phyloP scores from a whole-genome alignment of 768 basidiomycete species.

The Agaricus bisporus region DNA sequence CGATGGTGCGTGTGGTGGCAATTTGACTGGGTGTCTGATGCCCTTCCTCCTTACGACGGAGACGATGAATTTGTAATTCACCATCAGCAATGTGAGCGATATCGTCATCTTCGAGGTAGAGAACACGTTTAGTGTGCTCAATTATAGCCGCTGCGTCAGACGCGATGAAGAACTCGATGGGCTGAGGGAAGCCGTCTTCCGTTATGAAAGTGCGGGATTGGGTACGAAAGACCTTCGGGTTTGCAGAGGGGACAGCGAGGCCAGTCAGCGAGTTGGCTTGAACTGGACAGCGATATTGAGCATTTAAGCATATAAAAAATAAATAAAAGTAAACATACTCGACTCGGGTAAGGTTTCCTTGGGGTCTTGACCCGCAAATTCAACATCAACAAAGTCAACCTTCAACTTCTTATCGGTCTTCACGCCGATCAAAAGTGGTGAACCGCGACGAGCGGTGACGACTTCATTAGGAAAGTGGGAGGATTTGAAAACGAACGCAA shows the following conservation, averaged over 20 bases:
- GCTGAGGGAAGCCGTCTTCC: conserved; percentile 96
- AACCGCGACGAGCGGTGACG: conserved; percentile 94
- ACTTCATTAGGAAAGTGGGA: conserved; percentile 92
- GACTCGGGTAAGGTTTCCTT: conserved; percentile 32
- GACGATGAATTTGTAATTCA: conserved; percentile 97
- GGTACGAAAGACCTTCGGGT: conserved; percentile 81
- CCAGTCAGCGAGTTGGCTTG: conserved; percentile 46
- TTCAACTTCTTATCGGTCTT: conserved; percentile 99
- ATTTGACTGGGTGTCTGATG: conserved; percentile 50
- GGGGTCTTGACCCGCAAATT: conserved; percentile 74
- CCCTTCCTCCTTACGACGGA: conserved; percentile 82
- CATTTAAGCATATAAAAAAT: conserved; percentile 6
- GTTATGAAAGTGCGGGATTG: conserved; percentile 98
- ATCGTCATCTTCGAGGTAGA: conserved; percentile 98
- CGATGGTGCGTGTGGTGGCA: conserved; percentile 86
- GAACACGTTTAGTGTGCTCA: conserved; percentile 97
- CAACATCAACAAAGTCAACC: conserved; percentile 99
- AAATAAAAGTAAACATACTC: conserved; percentile 25
- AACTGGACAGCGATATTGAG: conserved; percentile 20
- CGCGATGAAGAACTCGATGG: conserved; percentile 99
- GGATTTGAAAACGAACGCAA: conserved; percentile 99
- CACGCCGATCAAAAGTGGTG: conserved; percentile 93
- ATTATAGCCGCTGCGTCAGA: conserved; percentile 95
- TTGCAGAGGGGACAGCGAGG: conserved; percentile 59
- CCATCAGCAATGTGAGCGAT: conserved; percentile 97